These are phyloP conservation scores for Crithidia brevicula DNA, from an alignment of 208 protist genomes.

Conservation along the genomic window DNA sequence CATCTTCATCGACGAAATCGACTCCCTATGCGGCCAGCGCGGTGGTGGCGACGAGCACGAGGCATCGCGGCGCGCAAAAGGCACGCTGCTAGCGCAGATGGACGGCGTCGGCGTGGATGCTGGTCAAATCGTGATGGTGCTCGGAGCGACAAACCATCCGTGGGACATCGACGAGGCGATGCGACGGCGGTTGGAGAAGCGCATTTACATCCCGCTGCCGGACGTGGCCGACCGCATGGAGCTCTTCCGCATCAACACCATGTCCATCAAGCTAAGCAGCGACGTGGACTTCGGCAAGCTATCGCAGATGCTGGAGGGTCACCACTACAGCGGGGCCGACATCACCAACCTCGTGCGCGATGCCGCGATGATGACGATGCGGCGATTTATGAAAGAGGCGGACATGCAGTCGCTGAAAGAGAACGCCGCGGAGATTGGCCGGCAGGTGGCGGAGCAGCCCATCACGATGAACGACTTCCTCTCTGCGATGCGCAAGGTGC, in stretches of 20 bases:
- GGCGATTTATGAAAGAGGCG: constrained; percentile 83
- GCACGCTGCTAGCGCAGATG: constrained; percentile 99
- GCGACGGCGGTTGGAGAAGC: constrained; percentile 91
- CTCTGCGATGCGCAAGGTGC: constrained; percentile 79
- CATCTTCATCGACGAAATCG: constrained; percentile 97
- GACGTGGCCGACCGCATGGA: constrained; percentile 72
- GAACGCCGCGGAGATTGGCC: constrained; percentile 82
- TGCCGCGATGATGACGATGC: constrained; percentile 94
- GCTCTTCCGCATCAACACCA: constrained; percentile 86
- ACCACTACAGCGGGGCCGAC: constrained; percentile 92
- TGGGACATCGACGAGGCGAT: constrained; percentile 95
- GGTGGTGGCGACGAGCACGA: constrained; percentile 87
- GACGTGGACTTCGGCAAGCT: constrained; percentile 85
- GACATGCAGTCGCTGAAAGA: constrained; percentile 73
- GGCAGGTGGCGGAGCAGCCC: constrained; percentile 79
- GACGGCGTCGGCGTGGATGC: constrained; percentile 85
- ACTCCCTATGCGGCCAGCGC: constrained; percentile 92
- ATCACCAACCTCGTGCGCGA: constrained; percentile 92
- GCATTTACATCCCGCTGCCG: constrained; percentile 94
- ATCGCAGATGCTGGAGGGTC: constrained; percentile 77
- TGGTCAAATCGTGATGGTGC: constrained; percentile 90
- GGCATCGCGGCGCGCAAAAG: constrained; percentile 97
- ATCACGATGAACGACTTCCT: constrained; percentile 90
- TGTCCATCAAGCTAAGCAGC: constrained; percentile 61
- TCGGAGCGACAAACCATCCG: constrained; percentile 94